Base-by-base conservation (phyloP, 1,284 basidiomycete species). In the Termitomyces sp. region DNA sequence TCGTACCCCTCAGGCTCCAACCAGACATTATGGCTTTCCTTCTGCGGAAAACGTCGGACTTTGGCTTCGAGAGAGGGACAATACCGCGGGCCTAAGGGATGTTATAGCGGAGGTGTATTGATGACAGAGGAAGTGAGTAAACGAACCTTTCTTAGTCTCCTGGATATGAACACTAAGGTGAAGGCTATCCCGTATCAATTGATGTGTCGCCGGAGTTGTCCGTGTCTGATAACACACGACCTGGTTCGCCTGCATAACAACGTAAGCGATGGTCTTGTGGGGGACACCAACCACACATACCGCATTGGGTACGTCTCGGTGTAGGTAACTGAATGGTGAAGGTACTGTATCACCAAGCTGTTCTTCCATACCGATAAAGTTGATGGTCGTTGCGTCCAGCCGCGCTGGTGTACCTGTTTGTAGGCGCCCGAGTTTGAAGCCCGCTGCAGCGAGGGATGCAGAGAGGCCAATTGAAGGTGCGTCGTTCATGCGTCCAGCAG, bases 381-480 rank as follows among this genome's bases (percentile, higher is more conserved):
- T 70, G 50, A 95, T 91, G 3, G 86, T 87, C 4, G 72, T 76
- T 28, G 79, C 80, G 44, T 84, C 83, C 6, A 96, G 73, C 6
- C 93, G 77, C 1, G 93, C 90, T 13, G 93, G 93, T 0, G 93
- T 96, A 2, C 93, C 93, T 0, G 93, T 96, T 73, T 95, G 92
- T 51, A 95, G 74, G 8, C 93, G 80, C 1, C 87, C 86, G 2
- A 95, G 83, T 61, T 80, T 78, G 69, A 96, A 94, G 0, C 91
- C 90, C 6, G 90, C 90, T 5, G 75, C 68, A 4, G 76, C 73
- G 4, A 96, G 79, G 2, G 90, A 91, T 1, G 78, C 79, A 5
- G 92, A 94, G 5, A 95, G 77, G 0, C 87, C 88, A 30, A 80
- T 68, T 1, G 89, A 87, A 0, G 90, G 86, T 15, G 81, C 78